Evolutionary conservation across 2,329 filamentous ascomycete genomes (phyloP).

Genomic region (Pestalotiopsis sp.): DNA sequence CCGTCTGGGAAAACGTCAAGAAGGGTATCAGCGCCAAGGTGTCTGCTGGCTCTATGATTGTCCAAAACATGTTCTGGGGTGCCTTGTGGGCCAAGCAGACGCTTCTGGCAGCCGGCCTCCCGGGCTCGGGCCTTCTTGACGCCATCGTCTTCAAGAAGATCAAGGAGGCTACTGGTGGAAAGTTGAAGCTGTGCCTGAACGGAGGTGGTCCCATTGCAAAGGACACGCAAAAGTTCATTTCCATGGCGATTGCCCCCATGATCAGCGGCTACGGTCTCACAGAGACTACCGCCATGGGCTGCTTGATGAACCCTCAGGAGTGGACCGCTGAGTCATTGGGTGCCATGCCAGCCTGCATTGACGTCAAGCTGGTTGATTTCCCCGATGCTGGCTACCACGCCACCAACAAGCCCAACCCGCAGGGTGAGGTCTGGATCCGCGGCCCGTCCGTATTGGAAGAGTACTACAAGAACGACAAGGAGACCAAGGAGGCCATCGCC

Average conservation of each 20-base stretch:
- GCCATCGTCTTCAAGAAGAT: constrained; percentile 87
- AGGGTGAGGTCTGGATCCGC: constrained; percentile 89
- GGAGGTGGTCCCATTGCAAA: constrained; percentile 83
- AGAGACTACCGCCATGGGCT: constrained; percentile 79
- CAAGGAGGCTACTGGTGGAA: constrained; percentile 85
- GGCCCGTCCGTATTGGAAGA: constrained; percentile 71
- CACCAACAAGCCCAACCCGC: constrained; percentile 74
- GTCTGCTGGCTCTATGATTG: constrained; percentile 66
- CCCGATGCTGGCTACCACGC: constrained; percentile 79
- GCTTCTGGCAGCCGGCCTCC: constrained; percentile 57
- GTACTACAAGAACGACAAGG: constrained; percentile 79
- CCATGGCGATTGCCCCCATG: constrained; percentile 87
- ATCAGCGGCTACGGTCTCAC: constrained; percentile 87
- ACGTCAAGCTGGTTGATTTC: constrained; percentile 87
- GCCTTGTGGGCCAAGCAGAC: constrained; percentile 56
- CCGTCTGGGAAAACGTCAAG: constrained; percentile 90
- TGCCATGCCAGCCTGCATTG: constrained; percentile 72
- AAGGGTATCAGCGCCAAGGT: constrained; percentile 85
- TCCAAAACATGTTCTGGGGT: constrained; percentile 75
- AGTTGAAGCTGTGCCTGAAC: constrained; percentile 80
- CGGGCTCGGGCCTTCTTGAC: constrained; percentile 72
- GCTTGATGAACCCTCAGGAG: constrained; percentile 73
- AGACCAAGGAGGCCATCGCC: constrained; percentile 72
- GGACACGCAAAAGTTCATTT: constrained; percentile 86
- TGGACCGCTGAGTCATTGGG: constrained; percentile 79